phyloP scores from a whole-genome alignment of 2,329 filamentous ascomycete species.

The Monosporascus sp. region DNA sequence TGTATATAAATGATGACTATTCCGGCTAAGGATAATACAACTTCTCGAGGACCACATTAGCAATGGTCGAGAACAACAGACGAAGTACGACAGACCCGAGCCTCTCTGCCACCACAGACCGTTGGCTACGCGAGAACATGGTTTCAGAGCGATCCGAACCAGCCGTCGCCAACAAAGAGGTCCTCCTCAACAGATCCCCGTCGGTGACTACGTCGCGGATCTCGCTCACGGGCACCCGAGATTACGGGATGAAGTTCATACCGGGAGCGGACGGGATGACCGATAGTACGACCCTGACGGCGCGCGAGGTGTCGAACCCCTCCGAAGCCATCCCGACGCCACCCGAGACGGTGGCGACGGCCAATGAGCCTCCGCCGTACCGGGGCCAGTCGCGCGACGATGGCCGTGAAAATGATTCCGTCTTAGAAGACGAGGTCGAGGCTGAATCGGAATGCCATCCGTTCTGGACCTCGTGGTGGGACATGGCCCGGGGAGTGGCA shows the following conservation, averaged over 20 bases:
- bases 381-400: conserved; percentile 7
- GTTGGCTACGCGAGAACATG: background rate
- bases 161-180: background rate
- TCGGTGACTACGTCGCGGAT: conserved; percentile 14
- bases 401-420: background rate
- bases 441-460: conserved; percentile 13
- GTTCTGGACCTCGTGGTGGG: conserved; percentile 14
- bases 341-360: background rate
- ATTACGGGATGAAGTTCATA: conserved; percentile 15
- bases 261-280: conserved; percentile 7
- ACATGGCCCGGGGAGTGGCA: conserved; percentile 8
- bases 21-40: background rate
- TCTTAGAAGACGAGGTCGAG: conserved; percentile 4
- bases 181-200: conserved; percentile 6
- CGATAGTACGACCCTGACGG: background rate
- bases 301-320: background rate
- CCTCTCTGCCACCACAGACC: background rate
- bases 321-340: background rate
- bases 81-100: background rate
- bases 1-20: background rate
- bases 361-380: conserved; percentile 5
- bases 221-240: conserved; percentile 12
- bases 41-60: background rate
- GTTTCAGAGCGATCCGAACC: too few species aligned
- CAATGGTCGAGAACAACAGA: too few species aligned